phyloP scores from a whole-genome alignment of 768 basidiomycete genomes.

The Trametes elegans region DNA sequence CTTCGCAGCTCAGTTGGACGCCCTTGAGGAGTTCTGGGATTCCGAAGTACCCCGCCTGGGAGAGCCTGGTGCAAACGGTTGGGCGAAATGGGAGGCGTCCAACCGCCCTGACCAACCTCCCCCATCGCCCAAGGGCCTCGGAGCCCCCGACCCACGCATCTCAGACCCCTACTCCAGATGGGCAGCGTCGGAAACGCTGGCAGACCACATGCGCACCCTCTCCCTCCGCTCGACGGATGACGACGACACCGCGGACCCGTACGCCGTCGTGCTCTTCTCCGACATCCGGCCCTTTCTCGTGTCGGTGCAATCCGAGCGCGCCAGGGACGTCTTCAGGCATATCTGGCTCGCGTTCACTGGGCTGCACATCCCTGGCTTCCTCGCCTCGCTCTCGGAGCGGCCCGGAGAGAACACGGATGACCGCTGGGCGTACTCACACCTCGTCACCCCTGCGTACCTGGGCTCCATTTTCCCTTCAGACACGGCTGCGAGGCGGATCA shows the following conservation, averaged over 20 bases:
- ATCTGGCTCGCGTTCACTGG: constrained; percentile 73
- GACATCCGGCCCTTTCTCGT: constrained; percentile 64
- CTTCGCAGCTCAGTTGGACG: constrained; percentile 48
- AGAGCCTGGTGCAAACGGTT: constrained; percentile 64
- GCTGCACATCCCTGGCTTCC: constrained; percentile 68
- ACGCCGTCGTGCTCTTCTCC: constrained; percentile 66
- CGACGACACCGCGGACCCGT: constrained; percentile 59
- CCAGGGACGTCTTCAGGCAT: constrained; percentile 58
- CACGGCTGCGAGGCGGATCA: constrained; percentile 30
- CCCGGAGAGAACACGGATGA: constrained; percentile 55
- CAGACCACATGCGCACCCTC: constrained; percentile 43
- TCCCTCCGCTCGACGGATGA: constrained; percentile 58
- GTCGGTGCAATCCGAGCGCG: constrained; percentile 38
- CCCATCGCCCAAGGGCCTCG: constrained; percentile 12
- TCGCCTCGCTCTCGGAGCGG: constrained; percentile 35
- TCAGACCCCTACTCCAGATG: constrained; percentile 68
- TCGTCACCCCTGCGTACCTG: constrained; percentile 46
- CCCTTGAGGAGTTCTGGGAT: constrained; percentile 84
- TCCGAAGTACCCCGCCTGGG: constrained; percentile 75
- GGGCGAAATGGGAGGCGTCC: constrained; percentile 58
- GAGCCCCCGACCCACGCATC: constrained; percentile 25
- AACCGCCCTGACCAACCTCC: constrained; percentile 36
- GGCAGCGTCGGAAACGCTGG: constrained; percentile 53
- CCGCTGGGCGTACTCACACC: constrained; percentile 55
- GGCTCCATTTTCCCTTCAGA: constrained; percentile 51